Base-by-base conservation (phyloP, 257 asterid genomes). In the Misopates orontium region DNA sequence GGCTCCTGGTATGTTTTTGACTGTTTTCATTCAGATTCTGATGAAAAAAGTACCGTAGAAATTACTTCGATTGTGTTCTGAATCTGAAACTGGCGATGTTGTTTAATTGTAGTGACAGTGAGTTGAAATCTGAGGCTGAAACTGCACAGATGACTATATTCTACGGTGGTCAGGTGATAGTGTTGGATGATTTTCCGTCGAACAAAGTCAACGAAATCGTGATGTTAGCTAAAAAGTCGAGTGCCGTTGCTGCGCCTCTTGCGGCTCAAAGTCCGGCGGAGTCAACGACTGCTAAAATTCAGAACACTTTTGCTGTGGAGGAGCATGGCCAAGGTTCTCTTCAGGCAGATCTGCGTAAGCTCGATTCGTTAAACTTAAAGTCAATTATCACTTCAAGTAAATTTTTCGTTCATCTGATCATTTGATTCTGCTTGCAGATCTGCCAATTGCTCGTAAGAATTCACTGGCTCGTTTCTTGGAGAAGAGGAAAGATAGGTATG, bases 401-500 rank as follows among this genome's bases (percentile, higher is more conserved):
- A n/a, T n/a, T n/a, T n/a, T n/a, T n/a, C n/a, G n/a, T n/a, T n/a
- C n/a, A n/a, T n/a, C n/a, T n/a, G n/a, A n/a, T n/a, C n/a, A 14
- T 12, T 13, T 10, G 12, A 4, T 25, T 44, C 0, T 17, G 20
- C 24, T 10, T 74, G 69, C 78, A 82, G 95, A 84, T 76, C 75
- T 86, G 49, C 95, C 95, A 0, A 78, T 84, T 55, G 82, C 83
- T 2, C 76, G 95, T 71, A 78, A 83, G 32, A 78, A 75, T 60
- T 86, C 95, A 21, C 75, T 86, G 0, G 80, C 88, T 45, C 79
- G 90, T 50, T 86, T 86, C 66, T 62, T 82, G 54, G 90, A 80
- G 86, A 86, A 86, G 74, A 74, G 95, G 68, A 82, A 78, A 52
- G 88, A 86, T 54, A 75, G 79, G 80, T 65, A 66, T 42, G 18